These are phyloP conservation scores for Senna siamea DNA, from an alignment of 306 rosid species.

Conservation along the genomic window DNA sequence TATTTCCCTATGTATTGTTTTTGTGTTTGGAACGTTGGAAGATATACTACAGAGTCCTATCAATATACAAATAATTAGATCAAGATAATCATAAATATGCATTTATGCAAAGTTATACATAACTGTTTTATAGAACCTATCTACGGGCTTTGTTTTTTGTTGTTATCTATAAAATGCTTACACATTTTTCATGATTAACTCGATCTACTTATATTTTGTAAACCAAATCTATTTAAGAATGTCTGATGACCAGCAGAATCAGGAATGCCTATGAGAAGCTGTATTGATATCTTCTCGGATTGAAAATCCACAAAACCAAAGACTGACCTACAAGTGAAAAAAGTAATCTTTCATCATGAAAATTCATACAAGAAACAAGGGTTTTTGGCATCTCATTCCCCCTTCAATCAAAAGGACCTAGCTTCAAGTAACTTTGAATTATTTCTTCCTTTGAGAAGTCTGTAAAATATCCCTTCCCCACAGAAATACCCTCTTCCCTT, in stretches of 20 bases:
- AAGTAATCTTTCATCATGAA: conserved; percentile 1
- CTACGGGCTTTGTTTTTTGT: too few relatives aligned
- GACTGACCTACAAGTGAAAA: neutral
- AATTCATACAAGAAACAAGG: conserved; percentile 13
- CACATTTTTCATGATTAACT: too few relatives aligned
- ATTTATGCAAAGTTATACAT: too few relatives aligned
- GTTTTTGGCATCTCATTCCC: conserved; percentile 23
- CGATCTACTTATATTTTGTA: too few relatives aligned
- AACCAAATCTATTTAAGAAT: too few relatives aligned
- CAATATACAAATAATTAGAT: too few relatives aligned
- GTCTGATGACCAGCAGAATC: neutral
- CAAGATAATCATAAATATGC: too few relatives aligned
- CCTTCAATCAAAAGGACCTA: conserved; percentile 28
- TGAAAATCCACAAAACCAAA: conserved; percentile 11
- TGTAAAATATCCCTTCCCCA: conserved; percentile 79
- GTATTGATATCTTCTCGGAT: neutral
- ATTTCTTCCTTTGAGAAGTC: conserved; percentile 74
- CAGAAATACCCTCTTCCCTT: conserved; percentile 63
- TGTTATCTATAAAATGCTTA: too few relatives aligned
- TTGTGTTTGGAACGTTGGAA: too few relatives aligned
- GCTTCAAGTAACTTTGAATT: conserved; percentile 54
- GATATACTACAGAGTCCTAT: too few relatives aligned
- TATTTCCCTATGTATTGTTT: too few relatives aligned
- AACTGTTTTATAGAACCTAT: too few relatives aligned
- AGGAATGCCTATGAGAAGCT: conserved; percentile 1